Conservation (phyloP, 371 early-diverging fungal species). For the Blastocladiella emersonii region DNA sequence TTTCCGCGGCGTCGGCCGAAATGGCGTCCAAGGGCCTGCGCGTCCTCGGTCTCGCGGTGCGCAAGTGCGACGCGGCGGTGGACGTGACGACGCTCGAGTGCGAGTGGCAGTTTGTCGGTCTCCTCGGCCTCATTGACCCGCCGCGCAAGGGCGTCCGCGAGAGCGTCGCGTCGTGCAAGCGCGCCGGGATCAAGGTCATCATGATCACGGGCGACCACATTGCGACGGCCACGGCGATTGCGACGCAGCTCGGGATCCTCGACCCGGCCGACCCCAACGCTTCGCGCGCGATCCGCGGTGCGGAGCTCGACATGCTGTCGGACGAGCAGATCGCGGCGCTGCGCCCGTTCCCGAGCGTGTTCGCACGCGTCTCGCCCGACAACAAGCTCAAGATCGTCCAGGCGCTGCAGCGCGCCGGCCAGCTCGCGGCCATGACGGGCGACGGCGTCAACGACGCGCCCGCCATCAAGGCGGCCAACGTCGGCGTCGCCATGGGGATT, state of each 20-base stretch:
- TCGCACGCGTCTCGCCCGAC: constrained; percentile 90
- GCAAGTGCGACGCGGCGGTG: constrained; percentile 18
- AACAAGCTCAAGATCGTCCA: constrained; percentile 93
- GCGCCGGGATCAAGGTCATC: constrained; percentile 83
- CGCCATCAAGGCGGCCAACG: constrained; percentile 76
- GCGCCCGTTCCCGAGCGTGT: constrained; percentile 69
- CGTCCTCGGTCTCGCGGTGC: constrained; percentile 33
- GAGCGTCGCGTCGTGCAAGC: constrained; percentile 71
- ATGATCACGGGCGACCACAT: constrained; percentile 95
- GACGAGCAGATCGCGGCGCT: constrained; percentile 65
- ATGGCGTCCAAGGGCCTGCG: constrained; percentile 50
- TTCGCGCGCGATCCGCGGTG: neutral
- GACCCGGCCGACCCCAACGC: constrained; percentile 12
- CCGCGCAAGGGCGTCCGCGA: constrained; percentile 59
- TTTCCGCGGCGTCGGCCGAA: constrained; percentile 40
- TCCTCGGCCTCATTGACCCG: constrained; percentile 88
- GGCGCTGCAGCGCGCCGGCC: constrained; percentile 71
- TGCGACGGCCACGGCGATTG: constrained; percentile 85
- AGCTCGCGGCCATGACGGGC: constrained; percentile 68
- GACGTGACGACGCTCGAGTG: constrained; percentile 48
- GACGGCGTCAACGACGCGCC: constrained; percentile 66
- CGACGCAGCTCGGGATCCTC: constrained; percentile 76
- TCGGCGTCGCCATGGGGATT: constrained; percentile 87
- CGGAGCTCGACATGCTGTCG: constrained; percentile 62
- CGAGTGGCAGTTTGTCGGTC: constrained; percentile 68